Evolutionary conservation across 352 stramenopile genomes (phyloP).

Genomic region (Phytophthora lateralis): DNA sequence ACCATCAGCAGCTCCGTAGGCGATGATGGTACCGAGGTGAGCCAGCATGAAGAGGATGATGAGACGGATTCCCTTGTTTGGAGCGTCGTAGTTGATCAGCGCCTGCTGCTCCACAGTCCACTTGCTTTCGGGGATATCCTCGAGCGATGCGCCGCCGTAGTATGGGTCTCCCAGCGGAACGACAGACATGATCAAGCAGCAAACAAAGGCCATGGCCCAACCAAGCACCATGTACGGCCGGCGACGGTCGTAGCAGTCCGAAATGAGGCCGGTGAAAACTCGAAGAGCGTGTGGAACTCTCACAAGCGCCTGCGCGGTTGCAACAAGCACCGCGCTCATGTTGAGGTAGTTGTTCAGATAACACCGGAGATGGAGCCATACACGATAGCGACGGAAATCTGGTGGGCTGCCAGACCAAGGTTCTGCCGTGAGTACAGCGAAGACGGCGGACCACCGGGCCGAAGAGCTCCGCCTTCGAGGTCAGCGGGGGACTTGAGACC

Average conservation of each 20-base stretch:
- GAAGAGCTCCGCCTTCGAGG: constrained; percentile 37
- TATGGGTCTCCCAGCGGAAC: constrained; percentile 47
- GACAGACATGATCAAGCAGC: constrained; percentile 43
- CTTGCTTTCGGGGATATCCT: constrained; percentile 19
- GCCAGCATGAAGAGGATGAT: constrained; percentile 57
- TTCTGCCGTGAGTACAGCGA: constrained; percentile 38
- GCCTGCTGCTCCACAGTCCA: constrained; percentile 37
- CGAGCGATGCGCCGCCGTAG: constrained; percentile 38
- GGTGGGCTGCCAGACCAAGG: constrained; percentile 47
- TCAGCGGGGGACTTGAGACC: constrained; percentile 24
- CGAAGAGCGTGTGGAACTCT: constrained; percentile 45
- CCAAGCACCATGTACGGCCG: constrained; percentile 52
- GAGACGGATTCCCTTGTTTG: constrained; percentile 36
- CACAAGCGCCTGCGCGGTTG: constrained; percentile 43
- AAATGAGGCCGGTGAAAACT: constrained; percentile 49
- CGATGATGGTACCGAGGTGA: constrained; percentile 50
- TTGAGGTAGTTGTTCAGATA: constrained; percentile 65
- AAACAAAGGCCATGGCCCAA: constrained; percentile 37
- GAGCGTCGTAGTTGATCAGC: constrained; percentile 39
- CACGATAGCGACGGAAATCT: constrained; percentile 40
- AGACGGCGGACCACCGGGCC: constrained; percentile 38
- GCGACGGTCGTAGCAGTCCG: constrained; percentile 49
- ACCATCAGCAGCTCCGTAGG: constrained; percentile 41
- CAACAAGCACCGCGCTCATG: constrained; percentile 41
- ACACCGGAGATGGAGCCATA: constrained; percentile 38